Conservation (phyloP, 176 grass and related monocot species). For the Musa acuminata region DNA sequence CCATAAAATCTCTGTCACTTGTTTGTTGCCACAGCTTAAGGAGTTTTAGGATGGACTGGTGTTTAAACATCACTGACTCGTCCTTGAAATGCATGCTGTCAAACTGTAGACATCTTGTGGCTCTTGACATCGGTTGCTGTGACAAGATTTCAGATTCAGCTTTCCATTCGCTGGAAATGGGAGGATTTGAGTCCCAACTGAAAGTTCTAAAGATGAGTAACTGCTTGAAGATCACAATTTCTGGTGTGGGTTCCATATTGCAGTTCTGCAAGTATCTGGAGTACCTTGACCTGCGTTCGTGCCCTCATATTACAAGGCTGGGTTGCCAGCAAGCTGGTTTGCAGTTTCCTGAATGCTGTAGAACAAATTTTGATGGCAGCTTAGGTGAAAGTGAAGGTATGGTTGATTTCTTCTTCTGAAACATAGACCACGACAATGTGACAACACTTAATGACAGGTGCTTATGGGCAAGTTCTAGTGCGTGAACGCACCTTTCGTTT, state of each 20-base stretch:
- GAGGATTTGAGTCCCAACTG: constrained; percentile 32
- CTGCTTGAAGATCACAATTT: constrained; percentile 38
- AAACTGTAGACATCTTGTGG: constrained; percentile 50
- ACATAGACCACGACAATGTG: not conserved
- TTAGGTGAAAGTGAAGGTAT: constrained; percentile 35
- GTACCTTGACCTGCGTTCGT: constrained; percentile 65
- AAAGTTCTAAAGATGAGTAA: constrained; percentile 52
- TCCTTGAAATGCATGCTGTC: constrained; percentile 41
- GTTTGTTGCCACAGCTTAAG: constrained; percentile 43
- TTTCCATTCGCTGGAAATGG: constrained; percentile 32
- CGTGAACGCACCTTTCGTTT: not conserved
- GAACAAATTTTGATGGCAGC: constrained; percentile 59
- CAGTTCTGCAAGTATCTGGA: constrained; percentile 42
- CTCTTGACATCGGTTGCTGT: constrained; percentile 65
- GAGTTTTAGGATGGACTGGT: constrained; percentile 57
- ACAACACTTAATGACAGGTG: not conserved
- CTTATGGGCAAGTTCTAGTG: not conserved
- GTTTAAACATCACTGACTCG: constrained; percentile 52
- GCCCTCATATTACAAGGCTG: constrained; percentile 42
- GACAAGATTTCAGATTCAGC: constrained; percentile 37
- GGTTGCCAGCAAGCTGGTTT: constrained; percentile 62
- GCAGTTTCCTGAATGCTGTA: constrained; percentile 51
- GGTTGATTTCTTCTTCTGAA: constrained; percentile 41
- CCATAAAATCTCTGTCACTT: constrained; percentile 41
- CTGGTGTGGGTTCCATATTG: constrained; percentile 25